Base-by-base conservation (phyloP, 192 early-diverging fungal species). In the Coemansia sp. region DNA sequence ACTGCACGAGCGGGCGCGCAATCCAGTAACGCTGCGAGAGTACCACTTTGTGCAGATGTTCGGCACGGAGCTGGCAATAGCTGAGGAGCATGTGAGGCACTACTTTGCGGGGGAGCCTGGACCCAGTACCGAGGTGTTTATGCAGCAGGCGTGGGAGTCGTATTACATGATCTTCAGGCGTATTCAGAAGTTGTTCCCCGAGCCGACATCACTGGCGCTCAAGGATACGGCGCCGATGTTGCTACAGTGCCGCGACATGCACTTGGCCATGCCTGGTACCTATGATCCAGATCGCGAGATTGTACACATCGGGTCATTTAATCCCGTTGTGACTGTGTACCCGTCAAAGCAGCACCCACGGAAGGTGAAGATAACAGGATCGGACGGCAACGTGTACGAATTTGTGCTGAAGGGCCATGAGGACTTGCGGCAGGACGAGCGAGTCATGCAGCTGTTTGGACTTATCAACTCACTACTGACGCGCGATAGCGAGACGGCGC, bases 401-500 rank as follows among this genome's bases (percentile, higher is more conserved):
- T 99, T 87, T 70, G 72, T 97, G 60, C 83, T 98, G 58, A 99
- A 99, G 85, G 97, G 93, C 55, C 94, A 96, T 71, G 97, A 98
- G 78, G 97, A 98, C 86, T 75, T 99, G 41, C 90, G 95, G 29
- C 95, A 97, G 75, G 97, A 99, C 68, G 97, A 99, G 82, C 90
- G 97, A 60, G 96, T 95, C 12, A 99, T 99, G 96, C 97, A 99
- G 78, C 72, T 98, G 37, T 99, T 99, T 86, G 95, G 94, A 15
- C 88, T 99, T 27, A 93, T 99, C 42, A 99, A 98, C 76, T 95
- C 94, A 4, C 72, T 98, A 25, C 86, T 99, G 0, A 82, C 80
- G 5, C 82, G 81, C 5, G 94, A 98, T 72, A 71, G 91, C 0
- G 93, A 96, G 64, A 97, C 95, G 1, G 92, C 95, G 73, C 92